phyloP scores from a whole-genome alignment of 345 rosid species.

The Lepidium aucheri region DNA sequence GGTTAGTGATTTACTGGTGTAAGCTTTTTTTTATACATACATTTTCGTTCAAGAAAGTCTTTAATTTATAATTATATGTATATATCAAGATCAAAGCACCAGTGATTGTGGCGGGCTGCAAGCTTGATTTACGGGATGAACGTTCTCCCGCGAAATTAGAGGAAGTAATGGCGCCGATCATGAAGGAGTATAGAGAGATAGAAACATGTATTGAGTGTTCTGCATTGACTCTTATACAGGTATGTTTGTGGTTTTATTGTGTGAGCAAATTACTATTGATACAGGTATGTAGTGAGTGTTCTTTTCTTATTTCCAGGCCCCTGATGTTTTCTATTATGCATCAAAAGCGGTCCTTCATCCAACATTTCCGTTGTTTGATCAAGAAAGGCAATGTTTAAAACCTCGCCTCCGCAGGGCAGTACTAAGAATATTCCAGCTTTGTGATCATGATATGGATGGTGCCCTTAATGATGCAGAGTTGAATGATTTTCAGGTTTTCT shows the following conservation, averaged over 20 bases:
- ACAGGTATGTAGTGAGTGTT: background rate
- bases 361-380: conserved; percentile 71
- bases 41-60: background rate
- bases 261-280: background rate
- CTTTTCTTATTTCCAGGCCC: conserved; percentile 41
- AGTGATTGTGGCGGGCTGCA: conserved; percentile 80
- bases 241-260: conserved; percentile 1
- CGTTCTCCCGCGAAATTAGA: conserved; percentile 44
- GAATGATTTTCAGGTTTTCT: conserved; percentile 70
- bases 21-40: background rate
- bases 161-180: conserved; percentile 68
- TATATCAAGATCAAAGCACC: conserved; percentile 53
- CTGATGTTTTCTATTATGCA: conserved; percentile 80
- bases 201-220: conserved; percentile 89
- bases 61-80: background rate
- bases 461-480: conserved; percentile 72
- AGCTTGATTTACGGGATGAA: conserved; percentile 69
- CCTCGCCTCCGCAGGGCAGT: conserved; percentile 72
- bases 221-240: conserved; percentile 70
- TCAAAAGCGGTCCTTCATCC: conserved; percentile 84
- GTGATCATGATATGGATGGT: conserved; percentile 75
- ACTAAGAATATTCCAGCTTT: conserved; percentile 63
- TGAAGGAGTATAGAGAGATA: conserved; percentile 72
- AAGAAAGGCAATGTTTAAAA: conserved; percentile 54
- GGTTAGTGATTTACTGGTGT: conserved; percentile 40